Evolutionary conservation across 2,329 filamentous ascomycete genomes (phyloP).

Genomic region (Zymoseptoria tritici): DNA sequence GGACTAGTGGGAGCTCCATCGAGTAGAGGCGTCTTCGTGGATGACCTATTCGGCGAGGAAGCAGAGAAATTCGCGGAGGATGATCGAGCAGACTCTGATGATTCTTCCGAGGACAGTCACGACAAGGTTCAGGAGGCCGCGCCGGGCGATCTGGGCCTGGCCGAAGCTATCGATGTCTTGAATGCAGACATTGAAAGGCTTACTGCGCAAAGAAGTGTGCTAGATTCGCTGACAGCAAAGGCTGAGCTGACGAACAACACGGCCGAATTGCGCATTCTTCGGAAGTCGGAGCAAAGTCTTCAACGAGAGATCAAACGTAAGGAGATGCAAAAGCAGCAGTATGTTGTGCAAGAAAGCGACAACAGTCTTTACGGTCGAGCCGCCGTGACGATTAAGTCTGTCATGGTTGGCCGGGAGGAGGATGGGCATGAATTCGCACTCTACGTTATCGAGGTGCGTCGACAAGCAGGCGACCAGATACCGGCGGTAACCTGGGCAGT

Average conservation of each 20-base stretch:
- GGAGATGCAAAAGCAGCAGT: constrained; percentile 92
- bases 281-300: constrained; percentile 88
- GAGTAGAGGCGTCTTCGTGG: constrained; percentile 83
- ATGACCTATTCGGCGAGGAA: constrained; percentile 88
- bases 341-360: constrained; percentile 94
- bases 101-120: constrained; percentile 54
- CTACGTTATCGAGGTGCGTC: constrained; percentile 85
- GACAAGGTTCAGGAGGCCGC: constrained; percentile 91
- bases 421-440: constrained; percentile 90
- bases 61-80: constrained; percentile 80
- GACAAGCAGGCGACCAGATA: constrained; percentile 90
- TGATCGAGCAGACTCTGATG: constrained; percentile 67
- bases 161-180: constrained; percentile 85
- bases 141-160: constrained; percentile 84
- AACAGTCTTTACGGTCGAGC: constrained; percentile 93
- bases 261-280: constrained; percentile 81
- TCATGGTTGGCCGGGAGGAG: constrained; percentile 84
- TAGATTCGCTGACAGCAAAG: constrained; percentile 86
- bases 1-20: constrained; percentile 83
- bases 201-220: constrained; percentile 76
- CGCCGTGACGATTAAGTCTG: constrained; percentile 80
- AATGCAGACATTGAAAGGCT: constrained; percentile 86
- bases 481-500: constrained; percentile 91
- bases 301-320: constrained; percentile 89
- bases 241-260: constrained; percentile 96